A percentile compares a stretch with the other conserved stretches of the same genome.
These are phyloP conservation scores for Ogataea methylovora DNA, from an alignment of 805 yeast species.

Conservation along the genomic window DNA sequence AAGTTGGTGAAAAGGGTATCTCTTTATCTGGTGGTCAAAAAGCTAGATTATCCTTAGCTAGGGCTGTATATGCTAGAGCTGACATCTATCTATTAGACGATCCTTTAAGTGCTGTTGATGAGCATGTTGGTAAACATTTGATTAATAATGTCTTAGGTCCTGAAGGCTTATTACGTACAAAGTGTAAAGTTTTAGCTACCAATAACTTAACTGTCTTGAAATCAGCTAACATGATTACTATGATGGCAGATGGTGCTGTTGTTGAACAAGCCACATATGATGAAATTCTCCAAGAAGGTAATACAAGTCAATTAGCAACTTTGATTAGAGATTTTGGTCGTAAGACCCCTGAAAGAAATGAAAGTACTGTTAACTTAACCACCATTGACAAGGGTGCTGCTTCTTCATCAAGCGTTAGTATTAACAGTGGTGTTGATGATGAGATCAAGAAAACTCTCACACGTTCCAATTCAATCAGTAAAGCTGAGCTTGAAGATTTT, in stretches of 20 bases:
- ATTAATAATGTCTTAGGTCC: slow-evolving; percentile 79
- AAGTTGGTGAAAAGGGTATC: slow-evolving; percentile 94
- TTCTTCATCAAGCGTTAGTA: slow-evolving; percentile 10
- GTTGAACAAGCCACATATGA: slow-evolving; percentile 59
- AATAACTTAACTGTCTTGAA: slow-evolving; percentile 78
- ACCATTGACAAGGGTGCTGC: slow-evolving; percentile 10
- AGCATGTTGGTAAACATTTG: slow-evolving; percentile 84
- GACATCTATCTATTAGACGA: slow-evolving; percentile 86
- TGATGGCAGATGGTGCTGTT: slow-evolving; percentile 64
- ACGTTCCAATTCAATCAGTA: slow-evolving; percentile 40
- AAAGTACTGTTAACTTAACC: slow-evolving; percentile 5
- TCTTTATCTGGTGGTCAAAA: slow-evolving; percentile 94
- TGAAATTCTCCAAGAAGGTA: slow-evolving; percentile 22
- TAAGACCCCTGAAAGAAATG: slow-evolving; percentile 17
- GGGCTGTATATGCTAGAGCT: slow-evolving; percentile 91
- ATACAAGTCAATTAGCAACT: slow-evolving; percentile 41
- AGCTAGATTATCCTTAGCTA: slow-evolving; percentile 84
- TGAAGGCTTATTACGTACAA: slow-evolving; percentile 64
- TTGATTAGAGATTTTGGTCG: slow-evolving; percentile 60
- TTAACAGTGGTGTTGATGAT: slow-evolving; percentile 10
- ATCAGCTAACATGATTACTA: slow-evolving; percentile 61
- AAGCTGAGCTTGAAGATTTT: slow-evolving; percentile 53
- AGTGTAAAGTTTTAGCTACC: slow-evolving; percentile 77
- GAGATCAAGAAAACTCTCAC: slow-evolving; percentile 22
- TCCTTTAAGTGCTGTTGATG: slow-evolving; percentile 92